These are phyloP conservation scores for Monilinia laxa DNA, from an alignment of 2,329 filamentous ascomycete species.

Conservation along the genomic window DNA sequence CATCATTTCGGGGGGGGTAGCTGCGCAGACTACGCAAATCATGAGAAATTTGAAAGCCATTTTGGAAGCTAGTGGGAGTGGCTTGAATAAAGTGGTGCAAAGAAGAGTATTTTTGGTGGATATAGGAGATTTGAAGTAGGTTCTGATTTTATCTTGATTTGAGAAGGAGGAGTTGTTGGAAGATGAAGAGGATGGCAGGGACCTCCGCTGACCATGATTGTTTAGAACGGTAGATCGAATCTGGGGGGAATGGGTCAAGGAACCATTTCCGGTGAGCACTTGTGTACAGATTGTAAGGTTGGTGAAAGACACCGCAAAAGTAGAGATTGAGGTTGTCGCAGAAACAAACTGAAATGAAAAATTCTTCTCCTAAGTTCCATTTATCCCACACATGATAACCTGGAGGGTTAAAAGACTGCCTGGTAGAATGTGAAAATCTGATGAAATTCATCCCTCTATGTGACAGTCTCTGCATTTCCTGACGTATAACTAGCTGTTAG, in stretches of 20 bases:
- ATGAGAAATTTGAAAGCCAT: constrained; percentile 19
- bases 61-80: constrained; percentile 16
- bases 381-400: no score
- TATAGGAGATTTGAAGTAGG: constrained; percentile 20
- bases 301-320: constrained; percentile 17
- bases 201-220: background rate
- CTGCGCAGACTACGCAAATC: constrained; percentile 16
- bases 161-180: background rate
- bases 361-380: no score
- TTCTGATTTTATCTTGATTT: background rate
- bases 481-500: background rate
- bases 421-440: background rate
- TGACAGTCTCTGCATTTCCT: background rate
- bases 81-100: constrained; percentile 16
- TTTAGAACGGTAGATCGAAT: constrained; percentile 18
- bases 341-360: constrained; percentile 19
- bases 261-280: constrained; percentile 20
- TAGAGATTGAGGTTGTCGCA: constrained; percentile 21
- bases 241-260: constrained; percentile 21
- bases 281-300: constrained; percentile 20
- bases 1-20: constrained; percentile 12
- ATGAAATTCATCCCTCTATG: background rate
- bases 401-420: background rate
- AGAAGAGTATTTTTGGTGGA: constrained; percentile 19
- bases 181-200: background rate